These are phyloP conservation scores for Candida takata DNA, from an alignment of 805 yeast genomes.

Conservation along the genomic window DNA sequence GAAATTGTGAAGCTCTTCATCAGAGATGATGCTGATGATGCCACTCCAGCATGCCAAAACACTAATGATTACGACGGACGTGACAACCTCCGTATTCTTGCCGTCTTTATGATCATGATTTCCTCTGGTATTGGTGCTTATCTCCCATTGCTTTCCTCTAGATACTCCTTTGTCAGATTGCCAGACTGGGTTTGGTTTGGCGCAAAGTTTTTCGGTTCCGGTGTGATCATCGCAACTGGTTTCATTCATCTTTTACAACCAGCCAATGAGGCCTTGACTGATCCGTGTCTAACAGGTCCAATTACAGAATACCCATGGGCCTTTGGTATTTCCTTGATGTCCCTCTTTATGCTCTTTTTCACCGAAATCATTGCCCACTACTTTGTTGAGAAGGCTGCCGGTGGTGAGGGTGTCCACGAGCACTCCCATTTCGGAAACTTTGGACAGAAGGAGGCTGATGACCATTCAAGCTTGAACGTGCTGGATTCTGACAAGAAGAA, in stretches of 20 bases:
- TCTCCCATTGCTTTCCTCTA: slow-evolving; percentile 57
- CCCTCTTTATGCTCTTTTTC: slow-evolving; percentile 39
- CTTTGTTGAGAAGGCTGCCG: slow-evolving; percentile 29
- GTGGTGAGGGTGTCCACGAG: slow-evolving; percentile 29
- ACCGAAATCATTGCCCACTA: slow-evolving; percentile 42
- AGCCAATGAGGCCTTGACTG: slow-evolving; percentile 50
- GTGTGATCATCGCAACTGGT: slow-evolving; percentile 78
- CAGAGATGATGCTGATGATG: slow-evolving; percentile 20
- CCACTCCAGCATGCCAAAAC: slow-evolving; percentile 30
- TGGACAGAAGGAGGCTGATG: slow-evolving; percentile 12
- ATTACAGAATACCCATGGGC: slow-evolving; percentile 51
- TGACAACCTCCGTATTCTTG: slow-evolving; percentile 41
- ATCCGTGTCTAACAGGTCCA: slow-evolving; percentile 57
- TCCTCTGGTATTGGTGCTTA: slow-evolving; percentile 54
- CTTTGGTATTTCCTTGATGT: slow-evolving; percentile 44
- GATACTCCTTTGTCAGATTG: slow-evolving; percentile 48
- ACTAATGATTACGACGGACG: slow-evolving; percentile 40
- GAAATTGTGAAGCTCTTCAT: slow-evolving; percentile 10
- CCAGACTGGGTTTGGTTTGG: slow-evolving; percentile 60
- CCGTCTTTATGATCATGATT: slow-evolving; percentile 54
- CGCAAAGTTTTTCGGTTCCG: slow-evolving; percentile 75
- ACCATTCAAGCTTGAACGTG: slow-evolving; percentile 8
- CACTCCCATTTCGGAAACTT: slow-evolving; percentile 52
- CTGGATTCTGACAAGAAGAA: background rate
- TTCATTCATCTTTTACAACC: slow-evolving; percentile 70